Conservation (phyloP, 177 flowering plant genomes). For the Vitis hybrid region DNA sequence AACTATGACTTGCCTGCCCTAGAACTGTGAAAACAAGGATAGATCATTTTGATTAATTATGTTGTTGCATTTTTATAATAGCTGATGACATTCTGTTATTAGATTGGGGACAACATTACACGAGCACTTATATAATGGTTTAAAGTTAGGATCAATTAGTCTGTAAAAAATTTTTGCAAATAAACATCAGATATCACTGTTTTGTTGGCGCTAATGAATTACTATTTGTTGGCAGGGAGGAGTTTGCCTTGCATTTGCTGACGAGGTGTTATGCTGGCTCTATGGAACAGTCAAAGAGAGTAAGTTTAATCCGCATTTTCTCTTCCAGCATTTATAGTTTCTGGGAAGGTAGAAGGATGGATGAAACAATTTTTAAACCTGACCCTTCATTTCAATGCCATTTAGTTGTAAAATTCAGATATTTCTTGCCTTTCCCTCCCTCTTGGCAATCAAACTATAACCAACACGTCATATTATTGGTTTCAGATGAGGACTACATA, state of each 20-base stretch:
- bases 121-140: neutral
- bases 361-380: neutral
- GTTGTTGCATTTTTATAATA: neutral
- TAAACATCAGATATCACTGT: neutral
- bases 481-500: slow-evolving; percentile 91
- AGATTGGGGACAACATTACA: too few relatives aligned
- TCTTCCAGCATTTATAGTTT: neutral
- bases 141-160: neutral
- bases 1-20: too few relatives aligned
- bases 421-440: neutral
- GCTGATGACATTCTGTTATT: neutral
- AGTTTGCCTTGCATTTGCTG: slow-evolving; percentile 95
- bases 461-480: neutral
- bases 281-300: slow-evolving; percentile 98
- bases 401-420: neutral
- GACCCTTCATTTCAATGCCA: neutral
- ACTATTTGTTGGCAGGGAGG: slow-evolving; percentile 65
- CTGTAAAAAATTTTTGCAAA: too few relatives aligned
- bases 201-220: neutral
- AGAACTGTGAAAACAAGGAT: too few relatives aligned
- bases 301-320: slow-evolving; percentile 31
- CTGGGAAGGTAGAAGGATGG: neutral
- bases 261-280: slow-evolving; percentile 98
- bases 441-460: neutral
- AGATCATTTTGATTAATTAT: too few relatives aligned